Base-by-base conservation (phyloP, 805 yeast species). In the Candida dendrica region DNA sequence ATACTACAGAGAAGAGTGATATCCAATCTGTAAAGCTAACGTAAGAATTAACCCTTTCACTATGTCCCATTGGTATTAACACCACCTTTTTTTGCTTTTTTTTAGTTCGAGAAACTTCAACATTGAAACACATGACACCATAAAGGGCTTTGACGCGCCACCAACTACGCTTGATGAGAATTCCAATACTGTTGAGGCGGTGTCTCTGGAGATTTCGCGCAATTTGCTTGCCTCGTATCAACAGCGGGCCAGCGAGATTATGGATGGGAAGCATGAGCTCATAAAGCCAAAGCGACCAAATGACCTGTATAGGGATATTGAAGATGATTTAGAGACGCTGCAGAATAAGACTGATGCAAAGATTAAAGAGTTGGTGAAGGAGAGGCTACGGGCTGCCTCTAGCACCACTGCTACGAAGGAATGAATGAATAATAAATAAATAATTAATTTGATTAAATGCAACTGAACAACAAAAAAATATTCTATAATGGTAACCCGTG, bases 321-420 rank as follows among this genome's bases (percentile, higher is more conserved):
- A 61, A 29, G 63, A 59, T 0, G 64, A 66, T 32, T 39, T 73
- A 38, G 63, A 64, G 11, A 48, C 59, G 4, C 48, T 75, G n/a
- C 60, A 66, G 2, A 57, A 60, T 20, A 54, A 62, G 38, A 77
- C 81, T 0, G 68, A 74, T 36, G 56, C 53, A n/a, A 66, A 65
- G 1, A 60, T 76, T 1, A 59, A 59, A 13, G 47, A 56, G 15
- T 37, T 67, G 6, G 66, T 72, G 16, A 63, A 71, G 43, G 68
- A 66, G 36, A 54, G 68, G 29, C 41, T 55, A 31, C 38, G 47
- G 30, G 15, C 17, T n/a, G n/a, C n/a, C n/a, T n/a, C n/a, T n/a
- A n/a, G n/a, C n/a, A n/a, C 33, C 11, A 14, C 33, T 30, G 33
- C 17, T 15, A 15, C 33, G 24, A 22, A 8, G 6, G 24, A 22